Conservation (phyloP, 2,329 filamentous ascomycete genomes). For the Davidsoniella australis region DNA sequence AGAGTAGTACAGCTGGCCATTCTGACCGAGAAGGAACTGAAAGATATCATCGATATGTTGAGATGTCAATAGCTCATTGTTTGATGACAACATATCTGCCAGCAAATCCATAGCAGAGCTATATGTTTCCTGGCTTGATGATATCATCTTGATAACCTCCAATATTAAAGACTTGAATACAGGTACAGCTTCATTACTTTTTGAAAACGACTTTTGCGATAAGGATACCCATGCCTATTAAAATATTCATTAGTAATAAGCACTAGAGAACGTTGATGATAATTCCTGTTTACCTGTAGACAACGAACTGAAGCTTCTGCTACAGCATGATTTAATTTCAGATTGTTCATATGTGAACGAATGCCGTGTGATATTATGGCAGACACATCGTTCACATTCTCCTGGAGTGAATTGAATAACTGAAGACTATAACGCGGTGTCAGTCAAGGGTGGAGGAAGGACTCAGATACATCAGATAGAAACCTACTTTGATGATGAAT, state of each 20-base stretch:
- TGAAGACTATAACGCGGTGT: constrained; percentile 19
- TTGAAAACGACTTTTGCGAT: constrained; percentile 13
- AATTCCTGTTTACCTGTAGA: constrained; percentile 33
- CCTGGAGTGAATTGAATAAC: constrained; percentile 24
- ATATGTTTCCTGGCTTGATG: constrained; percentile 39
- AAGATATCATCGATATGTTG: constrained; percentile 41
- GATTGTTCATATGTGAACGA: constrained; percentile 13
- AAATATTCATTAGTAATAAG: not conserved
- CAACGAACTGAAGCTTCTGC: constrained; percentile 41
- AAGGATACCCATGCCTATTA: constrained; percentile 12
- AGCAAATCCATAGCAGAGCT: constrained; percentile 46
- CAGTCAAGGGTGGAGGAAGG: constrained; percentile 20
- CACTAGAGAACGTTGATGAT: constrained; percentile 9
- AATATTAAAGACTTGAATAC: constrained; percentile 34
- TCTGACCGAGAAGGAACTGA: constrained; percentile 41
- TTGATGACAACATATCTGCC: constrained; percentile 47
- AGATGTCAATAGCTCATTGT: constrained; percentile 42
- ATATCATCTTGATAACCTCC: constrained; percentile 32
- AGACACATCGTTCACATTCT: constrained; percentile 25
- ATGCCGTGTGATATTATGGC: constrained; percentile 25
- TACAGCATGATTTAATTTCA: constrained; percentile 19
- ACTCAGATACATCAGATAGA: not conserved
- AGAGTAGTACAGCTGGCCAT: constrained; percentile 39
- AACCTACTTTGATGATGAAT: constrained; percentile 37
- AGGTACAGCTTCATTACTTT: not conserved